These are phyloP conservation scores for Dioszegia hungarica DNA, from an alignment of 768 basidiomycete genomes.

Conservation along the genomic window DNA sequence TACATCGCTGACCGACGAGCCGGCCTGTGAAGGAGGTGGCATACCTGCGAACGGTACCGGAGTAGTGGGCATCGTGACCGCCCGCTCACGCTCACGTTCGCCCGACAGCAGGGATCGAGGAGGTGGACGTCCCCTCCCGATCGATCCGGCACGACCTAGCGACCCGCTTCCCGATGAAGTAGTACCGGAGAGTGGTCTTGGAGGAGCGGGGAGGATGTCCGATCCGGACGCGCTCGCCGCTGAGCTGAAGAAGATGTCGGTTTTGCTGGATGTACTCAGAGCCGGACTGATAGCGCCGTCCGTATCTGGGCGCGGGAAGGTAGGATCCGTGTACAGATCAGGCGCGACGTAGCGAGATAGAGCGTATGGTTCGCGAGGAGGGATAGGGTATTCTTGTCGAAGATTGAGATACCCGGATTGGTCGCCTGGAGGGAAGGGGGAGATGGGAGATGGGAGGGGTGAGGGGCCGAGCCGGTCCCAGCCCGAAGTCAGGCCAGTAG, in stretches of 20 bases:
- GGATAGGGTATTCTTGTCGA: background rate
- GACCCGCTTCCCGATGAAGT: background rate
- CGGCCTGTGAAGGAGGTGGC: background rate
- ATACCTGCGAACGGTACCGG: background rate
- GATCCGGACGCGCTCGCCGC: conserved; percentile 2
- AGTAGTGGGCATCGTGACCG: conserved; percentile 8
- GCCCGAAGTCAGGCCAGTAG: background rate
- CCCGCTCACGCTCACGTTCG: conserved; percentile 4
- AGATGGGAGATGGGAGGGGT: background rate
- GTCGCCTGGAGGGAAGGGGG: background rate
- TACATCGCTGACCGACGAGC: background rate
- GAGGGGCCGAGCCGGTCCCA: conserved; percentile 1
- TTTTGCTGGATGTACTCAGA: conserved; percentile 34
- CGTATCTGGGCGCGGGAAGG: background rate
- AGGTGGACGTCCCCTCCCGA: background rate
- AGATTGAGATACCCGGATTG: background rate
- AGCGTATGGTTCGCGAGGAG: background rate
- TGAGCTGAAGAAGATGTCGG: conserved; percentile 43
- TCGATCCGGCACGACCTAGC: background rate
- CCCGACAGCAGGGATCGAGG: background rate
- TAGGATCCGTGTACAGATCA: background rate
- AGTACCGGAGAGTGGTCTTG: conserved; percentile 35
- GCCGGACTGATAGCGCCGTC: conserved; percentile 29
- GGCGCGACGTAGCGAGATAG: background rate
- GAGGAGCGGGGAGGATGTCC: conserved; percentile 36